A percentile compares a stretch with the other conserved stretches of the same genome.
Conservation (phyloP, 257 asterid genomes). For the Agastache rugosa region DNA sequence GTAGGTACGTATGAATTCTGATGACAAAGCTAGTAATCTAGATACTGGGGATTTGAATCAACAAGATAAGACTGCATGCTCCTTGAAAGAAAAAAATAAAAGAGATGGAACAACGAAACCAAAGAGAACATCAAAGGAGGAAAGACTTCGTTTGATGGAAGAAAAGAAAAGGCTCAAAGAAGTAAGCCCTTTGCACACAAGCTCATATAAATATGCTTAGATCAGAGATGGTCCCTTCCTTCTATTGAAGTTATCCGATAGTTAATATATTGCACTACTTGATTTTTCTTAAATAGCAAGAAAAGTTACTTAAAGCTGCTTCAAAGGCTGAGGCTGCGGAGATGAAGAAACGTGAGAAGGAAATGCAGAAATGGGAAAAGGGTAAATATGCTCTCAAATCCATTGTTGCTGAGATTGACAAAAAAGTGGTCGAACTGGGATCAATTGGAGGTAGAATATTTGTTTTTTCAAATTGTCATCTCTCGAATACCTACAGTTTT, state of each 20-base stretch:
- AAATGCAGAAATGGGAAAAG: constrained; percentile 89
- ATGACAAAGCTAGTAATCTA: constrained; percentile 40
- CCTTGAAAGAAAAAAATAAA: constrained; percentile 40
- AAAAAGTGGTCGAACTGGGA: constrained; percentile 76
- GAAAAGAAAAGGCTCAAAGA: constrained; percentile 80
- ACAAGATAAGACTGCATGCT: constrained; percentile 45
- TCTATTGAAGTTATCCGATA: constrained; percentile 28
- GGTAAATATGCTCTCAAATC: constrained; percentile 87
- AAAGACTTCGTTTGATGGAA: constrained; percentile 70
- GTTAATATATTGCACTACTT: constrained; percentile 31
- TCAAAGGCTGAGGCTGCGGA: constrained; percentile 88
- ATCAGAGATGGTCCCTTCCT: constrained; percentile 2
- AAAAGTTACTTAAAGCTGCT: constrained; percentile 81
- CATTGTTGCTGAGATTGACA: constrained; percentile 89
- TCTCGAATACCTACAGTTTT: constrained; percentile 4
- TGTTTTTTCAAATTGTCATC: constrained; percentile 25
- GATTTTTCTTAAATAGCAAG: constrained; percentile 58
- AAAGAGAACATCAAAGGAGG: constrained; percentile 73
- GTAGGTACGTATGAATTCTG: constrained; percentile 51
- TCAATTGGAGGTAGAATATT: constrained; percentile 74
- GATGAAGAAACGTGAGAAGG: constrained; percentile 67
- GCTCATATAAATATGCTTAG: not conserved
- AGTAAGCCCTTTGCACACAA: constrained; percentile 48
- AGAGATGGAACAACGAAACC: constrained; percentile 48
- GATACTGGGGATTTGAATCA: constrained; percentile 38